These are phyloP conservation scores for Pseudogymnoascus sp. DNA, from an alignment of 2,329 filamentous ascomycete species.

Conservation along the genomic window DNA sequence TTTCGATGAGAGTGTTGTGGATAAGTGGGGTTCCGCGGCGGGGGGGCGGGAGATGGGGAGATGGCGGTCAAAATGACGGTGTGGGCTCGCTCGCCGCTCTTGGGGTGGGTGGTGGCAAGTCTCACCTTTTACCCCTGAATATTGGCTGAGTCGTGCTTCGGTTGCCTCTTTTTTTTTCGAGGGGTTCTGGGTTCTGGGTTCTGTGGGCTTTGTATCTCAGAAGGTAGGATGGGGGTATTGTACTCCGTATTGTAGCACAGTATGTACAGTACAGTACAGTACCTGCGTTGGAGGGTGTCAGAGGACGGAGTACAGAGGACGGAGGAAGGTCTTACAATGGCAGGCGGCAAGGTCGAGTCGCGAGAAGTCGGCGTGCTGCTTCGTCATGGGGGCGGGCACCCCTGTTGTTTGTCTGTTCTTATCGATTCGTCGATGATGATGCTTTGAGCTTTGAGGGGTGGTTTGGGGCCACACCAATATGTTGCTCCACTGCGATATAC, in stretches of 20 bases:
- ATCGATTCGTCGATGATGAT: neutral
- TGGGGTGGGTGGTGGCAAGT: neutral
- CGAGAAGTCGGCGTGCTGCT: neutral
- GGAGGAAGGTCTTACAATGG: neutral
- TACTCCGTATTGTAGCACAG: neutral
- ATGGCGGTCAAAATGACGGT: constrained; percentile 8
- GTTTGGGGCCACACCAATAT: neutral
- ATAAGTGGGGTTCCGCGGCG: neutral
- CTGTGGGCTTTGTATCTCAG: neutral
- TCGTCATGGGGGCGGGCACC: neutral
- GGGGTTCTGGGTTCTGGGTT: neutral
- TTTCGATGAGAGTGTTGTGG: neutral
- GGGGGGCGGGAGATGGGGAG: neutral
- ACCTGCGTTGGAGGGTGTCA: neutral
- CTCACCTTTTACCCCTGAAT: constrained; percentile 1
- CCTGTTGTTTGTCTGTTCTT: neutral
- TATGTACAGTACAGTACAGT: neutral
- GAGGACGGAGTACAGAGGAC: neutral
- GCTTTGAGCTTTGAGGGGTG: neutral
- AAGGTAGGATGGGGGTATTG: neutral
- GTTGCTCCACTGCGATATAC: neutral
- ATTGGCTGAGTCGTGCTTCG: neutral
- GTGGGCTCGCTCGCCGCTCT: neutral
- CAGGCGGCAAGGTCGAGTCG: neutral
- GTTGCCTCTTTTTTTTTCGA: neutral